Evolutionary conservation across 768 basidiomycete genomes (phyloP).

Genomic region (Suillus cothurnatus): DNA sequence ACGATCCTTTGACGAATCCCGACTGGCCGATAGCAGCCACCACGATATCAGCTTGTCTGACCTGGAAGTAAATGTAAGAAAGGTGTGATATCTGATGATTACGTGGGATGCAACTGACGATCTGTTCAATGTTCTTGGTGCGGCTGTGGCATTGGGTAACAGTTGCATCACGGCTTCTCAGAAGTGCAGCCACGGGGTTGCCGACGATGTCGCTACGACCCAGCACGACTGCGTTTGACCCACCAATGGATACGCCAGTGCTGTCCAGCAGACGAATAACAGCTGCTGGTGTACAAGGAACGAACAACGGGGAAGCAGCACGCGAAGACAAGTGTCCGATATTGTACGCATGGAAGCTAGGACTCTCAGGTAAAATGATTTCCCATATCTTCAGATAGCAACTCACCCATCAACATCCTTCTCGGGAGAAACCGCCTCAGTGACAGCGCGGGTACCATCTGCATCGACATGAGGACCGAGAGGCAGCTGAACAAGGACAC

Average conservation of each 20-base stretch:
- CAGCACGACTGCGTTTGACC: slow-evolving; percentile 87
- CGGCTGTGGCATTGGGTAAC: slow-evolving; percentile 97
- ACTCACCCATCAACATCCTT: slow-evolving; percentile 97
- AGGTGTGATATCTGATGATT: slow-evolving; percentile 9
- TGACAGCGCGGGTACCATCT: slow-evolving; percentile 86
- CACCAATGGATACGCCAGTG: slow-evolving; percentile 75
- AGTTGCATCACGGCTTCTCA: slow-evolving; percentile 89
- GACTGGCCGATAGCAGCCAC: slow-evolving; percentile 97
- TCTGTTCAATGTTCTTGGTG: slow-evolving; percentile 76
- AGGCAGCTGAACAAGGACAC: slow-evolving; percentile 95
- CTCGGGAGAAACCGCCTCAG: slow-evolving; percentile 90
- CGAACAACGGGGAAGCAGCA: slow-evolving; percentile 85
- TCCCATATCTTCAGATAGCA: slow-evolving; percentile 17
- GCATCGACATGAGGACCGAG: slow-evolving; percentile 80
- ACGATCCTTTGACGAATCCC: slow-evolving; percentile 87
- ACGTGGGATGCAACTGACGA: slow-evolving; percentile 52
- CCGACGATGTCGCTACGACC: slow-evolving; percentile 99
- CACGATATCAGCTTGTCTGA: slow-evolving; percentile 86
- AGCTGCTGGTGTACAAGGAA: slow-evolving; percentile 94
- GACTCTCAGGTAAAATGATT: slow-evolving; percentile 6
- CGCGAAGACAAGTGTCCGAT: slow-evolving; percentile 94
- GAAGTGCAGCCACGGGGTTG: slow-evolving; percentile 89
- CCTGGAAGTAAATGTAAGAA: slow-evolving; percentile 42
- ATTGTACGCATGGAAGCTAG: slow-evolving; percentile 96
- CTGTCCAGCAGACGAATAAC: slow-evolving; percentile 89